Evolutionary conservation across 345 rosid genomes (phyloP), one percentile per base, ranked within the genome.

Genomic region (Iberis pinnata): DNA sequence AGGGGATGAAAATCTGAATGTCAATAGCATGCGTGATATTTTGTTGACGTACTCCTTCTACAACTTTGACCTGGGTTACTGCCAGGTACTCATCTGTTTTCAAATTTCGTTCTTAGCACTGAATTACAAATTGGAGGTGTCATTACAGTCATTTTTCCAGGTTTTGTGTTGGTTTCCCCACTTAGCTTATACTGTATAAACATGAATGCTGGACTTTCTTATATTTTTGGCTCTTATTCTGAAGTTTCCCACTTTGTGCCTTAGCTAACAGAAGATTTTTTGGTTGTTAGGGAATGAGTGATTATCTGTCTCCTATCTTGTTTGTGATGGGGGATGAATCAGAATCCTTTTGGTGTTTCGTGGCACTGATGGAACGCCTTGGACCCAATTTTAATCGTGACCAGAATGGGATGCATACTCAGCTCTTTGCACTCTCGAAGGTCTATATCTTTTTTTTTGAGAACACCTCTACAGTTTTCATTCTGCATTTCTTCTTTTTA

Each of bases 381-480:
- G 99, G 95, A 41, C 95, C 99, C 69, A 93, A 93, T 70, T 93
- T 88, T 47, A 93, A 93, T 59, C 88, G 95, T 32, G 99, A 93
- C 64, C 95, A 93, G 63, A 93, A 69, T 70, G 99, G 99, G 68
- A 86, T 93, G 99, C 99, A 83, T 69, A 63, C 95, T 61, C 99
- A 93, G 61, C 99, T 93, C 44, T 83, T 83, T 80, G 97, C 99
- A 57, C 57, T 88, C 53, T 77, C 94, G 22, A 93, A 93, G 99
- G 99, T 92, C 49, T 58, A 8, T 37, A 61, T n/a, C 14, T 22
- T 52, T 35, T 45, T n/a, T 39, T 19, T 37, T 2, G 4, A 47
- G 7, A 32, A 15, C 55, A 29, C 15, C 9, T 52, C 12, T 17
- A 15, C 43, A 0, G 10, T 52, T 31, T 40, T 22, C 25, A 16